Percentiles rank a stretch among this genome's conserved stretches.
phyloP scores from a whole-genome alignment of 176 grass and related monocot species.

The Dactylis glomerata region DNA sequence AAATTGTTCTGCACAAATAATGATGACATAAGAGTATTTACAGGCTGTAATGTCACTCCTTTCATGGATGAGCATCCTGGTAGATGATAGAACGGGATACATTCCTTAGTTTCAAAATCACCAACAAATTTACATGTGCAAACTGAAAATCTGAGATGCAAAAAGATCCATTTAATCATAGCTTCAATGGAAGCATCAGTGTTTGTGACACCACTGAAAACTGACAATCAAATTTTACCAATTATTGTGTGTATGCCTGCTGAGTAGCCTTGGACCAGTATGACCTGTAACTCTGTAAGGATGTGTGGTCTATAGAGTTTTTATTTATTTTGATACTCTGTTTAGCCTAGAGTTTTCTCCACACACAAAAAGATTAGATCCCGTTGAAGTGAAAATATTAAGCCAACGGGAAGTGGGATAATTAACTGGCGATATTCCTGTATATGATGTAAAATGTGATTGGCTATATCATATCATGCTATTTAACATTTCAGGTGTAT shows the following conservation, averaged over 20 bases:
- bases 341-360: too few relatives aligned
- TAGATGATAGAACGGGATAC: too few relatives aligned
- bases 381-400: neutral
- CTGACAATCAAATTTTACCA: too few relatives aligned
- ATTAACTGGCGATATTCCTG: neutral
- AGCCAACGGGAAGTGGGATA: neutral
- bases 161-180: neutral
- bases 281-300: neutral
- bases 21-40: too few relatives aligned
- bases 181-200: neutral
- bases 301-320: neutral
- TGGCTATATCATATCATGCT: neutral
- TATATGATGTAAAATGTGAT: neutral
- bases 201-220: neutral
- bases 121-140: neutral
- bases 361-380: neutral
- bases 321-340: neutral
- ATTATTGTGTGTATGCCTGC: too few relatives aligned
- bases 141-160: neutral
- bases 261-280: conserved; percentile 5
- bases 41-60: too few relatives aligned
- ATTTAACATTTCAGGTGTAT: conserved; percentile 55
- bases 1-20: too few relatives aligned
- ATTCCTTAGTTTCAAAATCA: too few relatives aligned
- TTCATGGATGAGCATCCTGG: too few relatives aligned